These are phyloP conservation scores for Pichia scutulata DNA, from an alignment of 805 yeast species.

Conservation along the genomic window DNA sequence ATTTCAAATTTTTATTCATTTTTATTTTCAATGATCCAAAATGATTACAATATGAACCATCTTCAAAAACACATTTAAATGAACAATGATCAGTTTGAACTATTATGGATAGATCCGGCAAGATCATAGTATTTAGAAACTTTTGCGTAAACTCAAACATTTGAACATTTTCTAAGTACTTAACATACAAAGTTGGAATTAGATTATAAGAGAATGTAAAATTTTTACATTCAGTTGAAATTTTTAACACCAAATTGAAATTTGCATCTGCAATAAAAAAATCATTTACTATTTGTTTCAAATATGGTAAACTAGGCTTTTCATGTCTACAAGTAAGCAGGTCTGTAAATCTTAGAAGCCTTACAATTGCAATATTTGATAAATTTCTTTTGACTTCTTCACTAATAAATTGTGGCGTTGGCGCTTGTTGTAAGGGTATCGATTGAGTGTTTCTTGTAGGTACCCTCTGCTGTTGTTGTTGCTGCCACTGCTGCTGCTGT, in stretches of 20 bases:
- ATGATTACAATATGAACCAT: conserved; percentile 62
- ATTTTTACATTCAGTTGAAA: conserved; percentile 40
- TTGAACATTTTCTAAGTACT: conserved; percentile 44
- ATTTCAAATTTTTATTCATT: conserved; percentile 52
- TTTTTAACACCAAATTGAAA: conserved; percentile 39
- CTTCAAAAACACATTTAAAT: conserved; percentile 47
- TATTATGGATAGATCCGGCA: conserved; percentile 46
- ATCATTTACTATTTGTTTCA: conserved; percentile 43
- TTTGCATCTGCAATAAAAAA: conserved; percentile 46
- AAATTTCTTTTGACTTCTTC: conserved; percentile 26
- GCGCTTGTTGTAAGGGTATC: conserved; percentile 8
- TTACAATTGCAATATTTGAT: conserved; percentile 43
- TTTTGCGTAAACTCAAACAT: conserved; percentile 45
- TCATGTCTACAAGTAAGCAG: conserved; percentile 29
- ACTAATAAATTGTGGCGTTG: conserved; percentile 8
- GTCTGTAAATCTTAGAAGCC: conserved; percentile 44
- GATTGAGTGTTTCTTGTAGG: conserved; percentile 5
- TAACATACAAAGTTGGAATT: conserved; percentile 54
- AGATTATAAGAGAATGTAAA: conserved; percentile 60
- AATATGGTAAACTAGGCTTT: conserved; percentile 38
- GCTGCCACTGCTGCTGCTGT: neutral
- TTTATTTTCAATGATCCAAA: conserved; percentile 55
- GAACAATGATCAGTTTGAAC: conserved; percentile 46
- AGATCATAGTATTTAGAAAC: conserved; percentile 41
- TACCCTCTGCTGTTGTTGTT: conserved; percentile 2